Conservation (phyloP, 2,329 filamentous ascomycete genomes). For the Beauveria medogensis region DNA sequence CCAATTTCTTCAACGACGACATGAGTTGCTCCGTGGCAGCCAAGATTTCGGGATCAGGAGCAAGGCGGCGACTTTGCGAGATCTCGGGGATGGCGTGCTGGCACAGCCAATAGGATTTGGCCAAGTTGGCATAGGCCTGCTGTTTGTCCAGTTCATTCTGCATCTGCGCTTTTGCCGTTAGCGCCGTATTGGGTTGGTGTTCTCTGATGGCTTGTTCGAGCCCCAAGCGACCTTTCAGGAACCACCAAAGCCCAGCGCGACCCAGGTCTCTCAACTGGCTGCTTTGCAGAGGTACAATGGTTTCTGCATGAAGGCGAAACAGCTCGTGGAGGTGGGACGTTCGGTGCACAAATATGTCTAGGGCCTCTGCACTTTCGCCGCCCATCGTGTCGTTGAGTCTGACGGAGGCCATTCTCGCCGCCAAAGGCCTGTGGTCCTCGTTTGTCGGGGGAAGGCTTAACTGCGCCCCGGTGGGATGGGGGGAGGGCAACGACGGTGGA, state of each 20-base stretch:
- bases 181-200: constrained; percentile 31
- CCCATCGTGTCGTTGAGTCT: constrained; percentile 33
- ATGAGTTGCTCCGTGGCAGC: constrained; percentile 48
- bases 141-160: constrained; percentile 50
- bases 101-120: constrained; percentile 79
- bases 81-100: constrained; percentile 46
- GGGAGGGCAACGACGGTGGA: constrained; percentile 16
- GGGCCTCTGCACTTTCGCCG: constrained; percentile 54
- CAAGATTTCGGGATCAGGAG: constrained; percentile 39
- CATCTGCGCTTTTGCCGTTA: constrained; percentile 41
- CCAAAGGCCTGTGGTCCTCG: constrained; percentile 21
- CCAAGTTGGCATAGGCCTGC: constrained; percentile 78
- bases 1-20: constrained; percentile 62
- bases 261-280: constrained; percentile 60
- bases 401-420: constrained; percentile 27
- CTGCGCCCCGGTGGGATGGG: constrained; percentile 12
- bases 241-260: constrained; percentile 80
- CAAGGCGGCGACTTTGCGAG: constrained; percentile 32
- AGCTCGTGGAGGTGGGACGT: constrained; percentile 67
- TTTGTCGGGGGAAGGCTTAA: constrained; percentile 20
- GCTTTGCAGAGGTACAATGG: constrained; percentile 55
- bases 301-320: constrained; percentile 71
- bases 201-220: constrained; percentile 66
- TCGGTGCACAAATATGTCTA: constrained; percentile 61
- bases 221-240: constrained; percentile 68